phyloP scores from a whole-genome alignment of 768 basidiomycete species.

The Atractiella rhizophila region DNA sequence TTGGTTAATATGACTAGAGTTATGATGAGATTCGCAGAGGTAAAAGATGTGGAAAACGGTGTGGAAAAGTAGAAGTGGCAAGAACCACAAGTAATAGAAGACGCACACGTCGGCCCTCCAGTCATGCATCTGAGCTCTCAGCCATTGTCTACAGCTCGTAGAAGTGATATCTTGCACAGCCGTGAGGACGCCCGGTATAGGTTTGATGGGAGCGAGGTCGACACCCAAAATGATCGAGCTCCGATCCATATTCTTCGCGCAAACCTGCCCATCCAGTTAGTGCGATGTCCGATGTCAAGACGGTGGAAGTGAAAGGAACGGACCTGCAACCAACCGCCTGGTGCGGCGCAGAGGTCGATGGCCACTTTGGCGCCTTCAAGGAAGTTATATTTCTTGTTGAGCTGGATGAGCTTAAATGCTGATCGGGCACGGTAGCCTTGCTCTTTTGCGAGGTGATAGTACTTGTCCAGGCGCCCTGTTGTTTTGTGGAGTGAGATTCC shows the following conservation, averaged over 20 bases:
- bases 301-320: slow-evolving; percentile 84
- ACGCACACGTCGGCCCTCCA: slow-evolving; percentile 78
- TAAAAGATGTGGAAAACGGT: too few species aligned
- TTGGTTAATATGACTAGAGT: too few species aligned
- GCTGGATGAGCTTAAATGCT: slow-evolving; percentile 92
- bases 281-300: slow-evolving; percentile 46
- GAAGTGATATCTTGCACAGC: slow-evolving; percentile 91
- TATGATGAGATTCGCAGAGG: too few species aligned
- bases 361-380: slow-evolving; percentile 70
- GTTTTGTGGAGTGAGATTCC: too few species aligned
- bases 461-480: too few species aligned
- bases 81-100: background rate
- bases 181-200: slow-evolving; percentile 73
- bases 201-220: slow-evolving; percentile 84
- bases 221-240: slow-evolving; percentile 36
- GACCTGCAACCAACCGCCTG: slow-evolving; percentile 97
- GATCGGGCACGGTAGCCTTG: slow-evolving; percentile 99
- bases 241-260: slow-evolving; percentile 15
- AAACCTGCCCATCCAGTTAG: background rate
- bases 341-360: slow-evolving; percentile 94
- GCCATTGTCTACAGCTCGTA: slow-evolving; percentile 56
- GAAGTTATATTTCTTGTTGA: slow-evolving; percentile 92
- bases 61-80: background rate
- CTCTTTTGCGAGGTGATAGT: slow-evolving; percentile 28
- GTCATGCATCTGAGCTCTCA: slow-evolving; percentile 72